phyloP scores from a whole-genome alignment of 768 basidiomycete species.

The Saitozyma podzolica region DNA sequence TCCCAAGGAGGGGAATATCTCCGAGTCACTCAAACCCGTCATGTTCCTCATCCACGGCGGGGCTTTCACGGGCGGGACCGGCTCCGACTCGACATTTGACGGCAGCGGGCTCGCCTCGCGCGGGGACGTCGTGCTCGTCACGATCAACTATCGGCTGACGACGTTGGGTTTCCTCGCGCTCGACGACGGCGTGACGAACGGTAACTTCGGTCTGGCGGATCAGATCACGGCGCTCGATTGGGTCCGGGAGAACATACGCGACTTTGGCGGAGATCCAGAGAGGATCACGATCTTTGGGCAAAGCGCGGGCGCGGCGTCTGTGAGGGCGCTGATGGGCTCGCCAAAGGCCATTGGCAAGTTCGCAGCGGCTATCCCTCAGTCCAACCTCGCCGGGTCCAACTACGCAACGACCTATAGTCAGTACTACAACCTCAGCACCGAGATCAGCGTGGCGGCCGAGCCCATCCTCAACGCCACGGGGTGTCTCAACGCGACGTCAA shows the following conservation, averaged over 20 bases:
- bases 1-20: conserved; percentile 16
- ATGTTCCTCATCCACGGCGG: conserved; percentile 45
- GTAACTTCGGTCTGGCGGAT: conserved; percentile 14
- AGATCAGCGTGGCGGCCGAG: conserved; percentile 52
- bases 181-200: conserved; percentile 4
- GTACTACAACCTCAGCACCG: conserved; percentile 58
- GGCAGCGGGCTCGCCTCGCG: conserved; percentile 21
- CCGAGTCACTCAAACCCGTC: conserved; percentile 24
- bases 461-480: conserved; percentile 55
- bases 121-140: conserved; percentile 24
- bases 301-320: background rate
- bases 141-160: conserved; percentile 29
- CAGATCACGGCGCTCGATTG: conserved; percentile 52
- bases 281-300: conserved; percentile 56
- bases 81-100: conserved; percentile 27
- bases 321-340: background rate
- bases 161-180: conserved; percentile 25
- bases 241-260: conserved; percentile 60
- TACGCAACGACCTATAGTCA: conserved; percentile 59
- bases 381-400: conserved; percentile 59
- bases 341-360: background rate
- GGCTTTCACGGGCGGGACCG: conserved; percentile 37
- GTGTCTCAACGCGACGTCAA: conserved; percentile 48
- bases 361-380: conserved; percentile 54
- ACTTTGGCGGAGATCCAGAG: conserved; percentile 62